Percentiles rank a stretch among this genome's conserved stretches.
Conservation (phyloP, 805 yeast genomes). For the Candida piceae region DNA sequence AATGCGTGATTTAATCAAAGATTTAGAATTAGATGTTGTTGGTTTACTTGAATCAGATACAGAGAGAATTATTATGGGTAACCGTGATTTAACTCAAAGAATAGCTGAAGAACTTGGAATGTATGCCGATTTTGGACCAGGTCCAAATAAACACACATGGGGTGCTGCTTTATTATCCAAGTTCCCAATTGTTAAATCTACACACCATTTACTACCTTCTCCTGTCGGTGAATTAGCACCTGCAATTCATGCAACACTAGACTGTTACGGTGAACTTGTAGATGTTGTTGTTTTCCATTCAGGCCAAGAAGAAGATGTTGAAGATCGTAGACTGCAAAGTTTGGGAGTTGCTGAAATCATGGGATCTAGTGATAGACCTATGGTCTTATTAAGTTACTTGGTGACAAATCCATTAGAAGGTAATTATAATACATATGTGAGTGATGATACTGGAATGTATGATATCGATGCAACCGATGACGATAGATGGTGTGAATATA, state of each 20-base stretch:
- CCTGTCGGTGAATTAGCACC: conserved; percentile 99
- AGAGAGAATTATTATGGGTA: conserved; percentile 90
- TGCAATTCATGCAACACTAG: conserved; percentile 93
- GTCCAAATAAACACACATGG: conserved; percentile 98
- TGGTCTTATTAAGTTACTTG: conserved; percentile 80
- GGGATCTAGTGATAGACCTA: conserved; percentile 80
- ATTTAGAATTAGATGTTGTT: conserved; percentile 84
- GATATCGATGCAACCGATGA: conserved; percentile 92
- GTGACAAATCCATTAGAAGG: conserved; percentile 87
- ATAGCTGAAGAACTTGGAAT: conserved; percentile 89
- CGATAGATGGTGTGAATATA: conserved; percentile 99
- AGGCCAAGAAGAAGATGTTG: conserved; percentile 96
- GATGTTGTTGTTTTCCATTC: conserved; percentile 97
- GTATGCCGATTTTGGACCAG: conserved; percentile 97
- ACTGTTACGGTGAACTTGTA: conserved; percentile 78
- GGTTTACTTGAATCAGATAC: conserved; percentile 93
- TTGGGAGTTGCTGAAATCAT: conserved; percentile 69
- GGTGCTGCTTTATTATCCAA: conserved; percentile 90
- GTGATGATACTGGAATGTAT: conserved; percentile 77
- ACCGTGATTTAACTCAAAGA: conserved; percentile 87
- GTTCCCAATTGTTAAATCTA: conserved; percentile 86
- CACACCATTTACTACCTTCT: conserved; percentile 89
- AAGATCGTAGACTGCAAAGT: conserved; percentile 86
- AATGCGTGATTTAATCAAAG: conserved; percentile 77
- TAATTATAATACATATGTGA: conserved; percentile 87